A percentile compares a stretch with the other conserved stretches of the same genome.
Evolutionary conservation across 371 early-diverging fungal genomes (phyloP).

Genomic region (Mucor plumbeus): DNA sequence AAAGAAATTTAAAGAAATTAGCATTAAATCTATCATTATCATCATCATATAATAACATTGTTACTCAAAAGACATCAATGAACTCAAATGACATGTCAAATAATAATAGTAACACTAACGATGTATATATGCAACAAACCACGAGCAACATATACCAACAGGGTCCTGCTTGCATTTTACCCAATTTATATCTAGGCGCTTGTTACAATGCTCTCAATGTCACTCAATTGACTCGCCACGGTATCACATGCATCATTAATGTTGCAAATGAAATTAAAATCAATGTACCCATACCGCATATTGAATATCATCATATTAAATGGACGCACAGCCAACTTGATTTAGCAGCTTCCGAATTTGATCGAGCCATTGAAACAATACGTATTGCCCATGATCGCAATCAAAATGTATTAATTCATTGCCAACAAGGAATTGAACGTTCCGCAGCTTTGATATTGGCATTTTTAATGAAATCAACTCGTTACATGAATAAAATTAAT

Average conservation of each 20-base stretch:
- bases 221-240: constrained; percentile 41
- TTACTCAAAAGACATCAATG: not conserved
- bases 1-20: constrained; percentile 17
- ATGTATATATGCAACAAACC: not conserved
- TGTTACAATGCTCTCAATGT: constrained; percentile 58
- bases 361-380: constrained; percentile 28
- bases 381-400: constrained; percentile 20
- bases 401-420: constrained; percentile 30
- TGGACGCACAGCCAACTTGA: constrained; percentile 43
- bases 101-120: not conserved
- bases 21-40: constrained; percentile 17
- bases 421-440: constrained; percentile 40
- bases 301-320: constrained; percentile 36
- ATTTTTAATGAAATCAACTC: constrained; percentile 29
- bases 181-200: constrained; percentile 74
- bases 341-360: constrained; percentile 32
- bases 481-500: not conserved
- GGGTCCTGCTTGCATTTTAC: constrained; percentile 69
- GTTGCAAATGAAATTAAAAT: constrained; percentile 71
- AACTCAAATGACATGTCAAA: not conserved
- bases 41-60: not conserved
- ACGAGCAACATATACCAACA: constrained; percentile 24
- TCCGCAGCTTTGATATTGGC: constrained; percentile 43
- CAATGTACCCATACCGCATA: not conserved
- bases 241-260: constrained; percentile 68